Conservation (phyloP, 2,329 filamentous ascomycete genomes). For the Simplicillium aogashimaense region DNA sequence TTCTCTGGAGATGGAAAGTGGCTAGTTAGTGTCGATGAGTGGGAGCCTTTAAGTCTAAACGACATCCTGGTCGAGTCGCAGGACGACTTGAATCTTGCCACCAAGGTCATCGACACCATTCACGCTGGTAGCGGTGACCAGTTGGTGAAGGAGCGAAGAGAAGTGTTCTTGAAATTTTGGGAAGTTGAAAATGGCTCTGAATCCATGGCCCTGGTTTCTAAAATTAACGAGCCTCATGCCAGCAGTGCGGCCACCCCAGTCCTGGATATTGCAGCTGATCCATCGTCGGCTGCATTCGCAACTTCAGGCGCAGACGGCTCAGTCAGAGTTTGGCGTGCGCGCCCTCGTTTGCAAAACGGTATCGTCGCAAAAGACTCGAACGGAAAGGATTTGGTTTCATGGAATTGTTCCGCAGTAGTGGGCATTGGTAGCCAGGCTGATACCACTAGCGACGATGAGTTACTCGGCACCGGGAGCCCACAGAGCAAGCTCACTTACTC, state of each 20-base stretch:
- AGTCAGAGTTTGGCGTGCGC: conserved; percentile 75
- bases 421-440: conserved; percentile 41
- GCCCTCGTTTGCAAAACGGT: conserved; percentile 58
- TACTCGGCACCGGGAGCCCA: conserved; percentile 12
- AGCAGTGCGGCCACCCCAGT: conserved; percentile 47
- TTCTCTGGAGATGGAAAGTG: conserved; percentile 76
- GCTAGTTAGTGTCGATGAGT: conserved; percentile 88
- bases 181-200: conserved; percentile 46
- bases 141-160: conserved; percentile 44
- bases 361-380: conserved; percentile 49
- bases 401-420: conserved; percentile 58
- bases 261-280: conserved; percentile 64
- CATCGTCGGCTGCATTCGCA: conserved; percentile 61
- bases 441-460: conserved; percentile 24
- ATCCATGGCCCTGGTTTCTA: conserved; percentile 66
- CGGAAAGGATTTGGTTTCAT: conserved; percentile 56
- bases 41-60: conserved; percentile 57
- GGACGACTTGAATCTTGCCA: conserved; percentile 12
- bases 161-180: conserved; percentile 91
- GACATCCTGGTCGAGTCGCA: conserved; percentile 46
- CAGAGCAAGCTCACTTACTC: conserved; percentile 68
- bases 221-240: conserved; percentile 75
- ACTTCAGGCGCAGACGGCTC: conserved; percentile 75
- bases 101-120: no score
- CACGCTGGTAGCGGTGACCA: conserved; percentile 20